These are phyloP conservation scores for Xylariaceae sp. DNA, from an alignment of 2,329 filamentous ascomycete genomes.

Conservation along the genomic window DNA sequence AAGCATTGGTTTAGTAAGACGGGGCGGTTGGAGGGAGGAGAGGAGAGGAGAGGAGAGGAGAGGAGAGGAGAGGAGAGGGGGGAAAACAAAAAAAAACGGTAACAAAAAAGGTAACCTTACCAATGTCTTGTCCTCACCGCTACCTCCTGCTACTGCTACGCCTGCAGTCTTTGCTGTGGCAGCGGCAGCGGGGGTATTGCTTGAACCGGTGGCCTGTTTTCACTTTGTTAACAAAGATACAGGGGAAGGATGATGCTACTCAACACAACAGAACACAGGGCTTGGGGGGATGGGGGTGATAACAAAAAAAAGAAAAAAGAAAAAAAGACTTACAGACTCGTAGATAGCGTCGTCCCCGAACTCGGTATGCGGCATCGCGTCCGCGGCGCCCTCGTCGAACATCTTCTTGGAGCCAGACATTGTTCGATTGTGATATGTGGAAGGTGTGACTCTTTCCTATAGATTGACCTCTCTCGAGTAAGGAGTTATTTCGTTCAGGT, in stretches of 20 bases:
- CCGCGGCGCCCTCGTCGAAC: constrained; percentile 6
- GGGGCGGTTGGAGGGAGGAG: no score
- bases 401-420: constrained; percentile 4
- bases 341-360: constrained; percentile 7
- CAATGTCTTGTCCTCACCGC: not conserved
- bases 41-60: no score
- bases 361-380: constrained; percentile 10
- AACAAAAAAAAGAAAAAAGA: not conserved
- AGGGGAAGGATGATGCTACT: not conserved
- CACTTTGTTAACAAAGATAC: not conserved
- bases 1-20: no score
- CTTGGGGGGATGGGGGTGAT: not conserved
- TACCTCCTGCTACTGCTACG: not conserved
- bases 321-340: constrained; percentile 1
- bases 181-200: no score
- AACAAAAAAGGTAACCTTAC: constrained; percentile 1
- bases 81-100: not conserved
- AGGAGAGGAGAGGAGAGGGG: no score
- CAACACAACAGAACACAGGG: not conserved
- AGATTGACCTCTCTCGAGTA: not conserved
- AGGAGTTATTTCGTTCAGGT: not conserved
- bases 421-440: not conserved
- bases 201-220: no score
- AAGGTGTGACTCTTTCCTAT: not conserved
- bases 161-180: not conserved